Percentiles rank a stretch among this genome's conserved stretches.
Conservation (phyloP, 345 rosid species). For the Salix brachista region DNA sequence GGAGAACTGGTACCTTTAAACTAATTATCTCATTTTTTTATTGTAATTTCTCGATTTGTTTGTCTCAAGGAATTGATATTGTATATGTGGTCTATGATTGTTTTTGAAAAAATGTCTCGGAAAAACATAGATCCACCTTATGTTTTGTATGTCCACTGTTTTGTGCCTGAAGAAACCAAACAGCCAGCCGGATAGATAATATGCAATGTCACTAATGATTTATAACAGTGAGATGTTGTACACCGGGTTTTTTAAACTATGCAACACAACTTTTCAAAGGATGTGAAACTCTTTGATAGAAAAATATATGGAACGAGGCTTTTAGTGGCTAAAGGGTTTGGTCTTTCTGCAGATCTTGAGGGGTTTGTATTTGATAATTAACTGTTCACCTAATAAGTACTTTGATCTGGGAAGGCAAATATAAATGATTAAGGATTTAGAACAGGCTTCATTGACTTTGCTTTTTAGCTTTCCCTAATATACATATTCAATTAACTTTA, state of each 20-base stretch:
- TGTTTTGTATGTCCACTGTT: too few relatives aligned
- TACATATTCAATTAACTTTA: neutral
- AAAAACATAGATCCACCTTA: neutral
- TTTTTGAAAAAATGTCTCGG: neutral
- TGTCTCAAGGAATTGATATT: neutral
- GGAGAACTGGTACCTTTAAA: conserved; percentile 75
- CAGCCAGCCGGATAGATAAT: neutral
- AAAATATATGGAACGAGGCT: neutral
- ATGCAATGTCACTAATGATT: neutral
- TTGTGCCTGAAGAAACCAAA: neutral
- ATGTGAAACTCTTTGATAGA: neutral
- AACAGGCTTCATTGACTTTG: neutral
- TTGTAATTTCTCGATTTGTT: neutral
- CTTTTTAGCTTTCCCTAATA: neutral
- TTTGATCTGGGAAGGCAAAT: neutral
- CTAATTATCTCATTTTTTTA: neutral
- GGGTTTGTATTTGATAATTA: neutral
- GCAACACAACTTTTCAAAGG: neutral
- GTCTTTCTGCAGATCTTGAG: neutral
- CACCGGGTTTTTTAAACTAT: neutral
- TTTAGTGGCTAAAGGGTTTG: neutral
- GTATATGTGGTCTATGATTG: neutral
- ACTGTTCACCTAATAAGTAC: neutral
- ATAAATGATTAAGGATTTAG: neutral
- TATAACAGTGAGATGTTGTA: neutral